Evolutionary conservation across 1,139 yeast species (phyloP).

Genomic region (Tardiomyces depauwii): DNA sequence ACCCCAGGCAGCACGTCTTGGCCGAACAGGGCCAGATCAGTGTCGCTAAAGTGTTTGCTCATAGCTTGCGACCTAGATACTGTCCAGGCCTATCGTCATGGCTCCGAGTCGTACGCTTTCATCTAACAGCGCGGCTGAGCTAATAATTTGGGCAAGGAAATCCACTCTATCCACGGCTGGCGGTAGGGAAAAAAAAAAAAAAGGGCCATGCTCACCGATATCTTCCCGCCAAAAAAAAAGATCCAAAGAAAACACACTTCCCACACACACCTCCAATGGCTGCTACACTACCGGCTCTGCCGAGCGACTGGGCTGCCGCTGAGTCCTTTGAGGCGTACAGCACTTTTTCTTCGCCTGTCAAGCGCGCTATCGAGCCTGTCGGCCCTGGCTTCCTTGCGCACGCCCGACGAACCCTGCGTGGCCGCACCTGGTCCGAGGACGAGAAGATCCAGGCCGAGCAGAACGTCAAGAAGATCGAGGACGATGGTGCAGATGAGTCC

Average conservation of each 20-base stretch:
- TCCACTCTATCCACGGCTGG: background rate
- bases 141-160: background rate
- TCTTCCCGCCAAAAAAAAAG: too few relatives aligned
- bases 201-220: too few relatives aligned
- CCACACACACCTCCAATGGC: background rate
- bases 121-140: background rate
- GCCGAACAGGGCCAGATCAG: background rate
- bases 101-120: too few relatives aligned
- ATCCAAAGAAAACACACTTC: background rate
- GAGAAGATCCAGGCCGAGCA: slow-evolving; percentile 90
- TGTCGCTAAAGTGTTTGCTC: background rate
- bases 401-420: slow-evolving; percentile 90
- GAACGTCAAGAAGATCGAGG: slow-evolving; percentile 67
- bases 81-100: too few relatives aligned
- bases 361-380: slow-evolving; percentile 91
- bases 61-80: too few relatives aligned
- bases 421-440: slow-evolving; percentile 97
- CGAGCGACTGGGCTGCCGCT: slow-evolving; percentile 3
- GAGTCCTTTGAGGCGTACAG: slow-evolving; percentile 18
- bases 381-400: slow-evolving; percentile 95
- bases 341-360: slow-evolving; percentile 50
- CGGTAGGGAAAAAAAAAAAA: background rate
- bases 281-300: slow-evolving; percentile 1
- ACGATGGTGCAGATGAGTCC: slow-evolving; percentile 56
- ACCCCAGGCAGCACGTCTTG: background rate